Base-by-base conservation (phyloP, 345 rosid species). In the Moringa oleifera region DNA sequence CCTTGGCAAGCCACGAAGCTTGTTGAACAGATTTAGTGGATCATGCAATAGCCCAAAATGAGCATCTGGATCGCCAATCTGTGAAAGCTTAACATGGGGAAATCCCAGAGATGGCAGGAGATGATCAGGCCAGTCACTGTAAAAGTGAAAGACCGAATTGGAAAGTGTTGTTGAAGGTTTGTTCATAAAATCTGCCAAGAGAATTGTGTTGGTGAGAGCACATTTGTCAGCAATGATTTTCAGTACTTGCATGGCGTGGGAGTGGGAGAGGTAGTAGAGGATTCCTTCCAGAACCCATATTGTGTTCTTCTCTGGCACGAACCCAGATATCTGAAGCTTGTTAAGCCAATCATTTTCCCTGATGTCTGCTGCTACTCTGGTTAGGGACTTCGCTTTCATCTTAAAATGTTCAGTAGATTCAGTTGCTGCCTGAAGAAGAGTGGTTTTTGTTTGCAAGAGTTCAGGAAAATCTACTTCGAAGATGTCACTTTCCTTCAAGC, bases 211-310 rank as follows among this genome's bases (percentile, higher is more conserved):
- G 63, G 85, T 77, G 41, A 79, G 70, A 47, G 66, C 61, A 37
- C 97, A 77, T 71, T 83, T 81, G 47, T 84, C 85, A 52, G 96
- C 97, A 71, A 93, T 82, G 80, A 78, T 71, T 1, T 41, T 41
- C 12, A 93, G 86, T 50, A 93, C 91, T 70, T 93, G 89, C 94
- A 80, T 84, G 58, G 98, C 97, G 22, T 90, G 81, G 55, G 86
- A 72, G 49, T 88, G 84, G 49, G 88, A 75, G 18, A 89, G 90
- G 76, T 93, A 93, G 75, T 93, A 93, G 51, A 92, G 80, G 73
- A 90, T 87, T 18, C 98, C 94, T 81, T 93, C 97, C 56, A 89
- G 83, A 77, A 93, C 87, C 98, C 98, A 93, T 46, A 93, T 80
- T 0, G 97, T 93, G 63, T 76, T 79, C 63, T 79, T 83, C 63